phyloP scores from a whole-genome alignment of 2,329 filamentous ascomycete species.

The Neofusicoccum sp. region DNA sequence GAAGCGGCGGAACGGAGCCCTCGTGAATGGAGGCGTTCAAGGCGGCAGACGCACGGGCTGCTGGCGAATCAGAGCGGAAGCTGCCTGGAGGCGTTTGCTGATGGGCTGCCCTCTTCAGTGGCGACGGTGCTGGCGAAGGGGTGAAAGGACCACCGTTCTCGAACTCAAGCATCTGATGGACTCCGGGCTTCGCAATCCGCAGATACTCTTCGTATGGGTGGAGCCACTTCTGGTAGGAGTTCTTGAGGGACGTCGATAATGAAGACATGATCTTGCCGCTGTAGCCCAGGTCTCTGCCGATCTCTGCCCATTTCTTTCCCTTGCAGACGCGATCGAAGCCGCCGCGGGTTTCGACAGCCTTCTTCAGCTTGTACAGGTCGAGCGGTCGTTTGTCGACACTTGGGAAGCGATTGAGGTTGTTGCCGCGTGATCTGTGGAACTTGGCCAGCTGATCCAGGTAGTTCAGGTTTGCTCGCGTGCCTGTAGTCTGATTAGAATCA shows the following conservation, averaged over 20 bases:
- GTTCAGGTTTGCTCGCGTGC: slow-evolving; percentile 90
- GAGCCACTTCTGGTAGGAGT: slow-evolving; percentile 96
- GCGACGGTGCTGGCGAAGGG: slow-evolving; percentile 70
- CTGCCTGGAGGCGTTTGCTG: slow-evolving; percentile 44
- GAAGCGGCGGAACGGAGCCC: slow-evolving; percentile 25
- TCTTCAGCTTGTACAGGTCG: slow-evolving; percentile 93
- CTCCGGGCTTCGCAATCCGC: slow-evolving; percentile 83
- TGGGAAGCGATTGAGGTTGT: slow-evolving; percentile 87
- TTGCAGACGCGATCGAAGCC: slow-evolving; percentile 98
- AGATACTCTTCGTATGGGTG: slow-evolving; percentile 96
- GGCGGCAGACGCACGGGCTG: slow-evolving; percentile 56
- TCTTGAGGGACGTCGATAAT: slow-evolving; percentile 93
- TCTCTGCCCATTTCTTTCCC: slow-evolving; percentile 98
- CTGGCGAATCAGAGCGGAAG: slow-evolving; percentile 53
- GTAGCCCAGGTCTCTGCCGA: slow-evolving; percentile 92
- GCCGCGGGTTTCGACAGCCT: slow-evolving; percentile 89
- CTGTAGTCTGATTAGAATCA: slow-evolving; percentile 44
- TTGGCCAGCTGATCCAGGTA: slow-evolving; percentile 94
- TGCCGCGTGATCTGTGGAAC: slow-evolving; percentile 96
- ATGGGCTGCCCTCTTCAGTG: slow-evolving; percentile 58
- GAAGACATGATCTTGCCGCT: slow-evolving; percentile 99
- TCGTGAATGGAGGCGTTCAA: slow-evolving; percentile 55
- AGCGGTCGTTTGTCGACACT: slow-evolving; percentile 97
- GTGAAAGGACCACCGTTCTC: slow-evolving; percentile 92
- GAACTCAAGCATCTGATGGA: slow-evolving; percentile 91